These are phyloP conservation scores for Oxytropis ochrocephala DNA, from an alignment of 306 rosid genomes.

Conservation along the genomic window DNA sequence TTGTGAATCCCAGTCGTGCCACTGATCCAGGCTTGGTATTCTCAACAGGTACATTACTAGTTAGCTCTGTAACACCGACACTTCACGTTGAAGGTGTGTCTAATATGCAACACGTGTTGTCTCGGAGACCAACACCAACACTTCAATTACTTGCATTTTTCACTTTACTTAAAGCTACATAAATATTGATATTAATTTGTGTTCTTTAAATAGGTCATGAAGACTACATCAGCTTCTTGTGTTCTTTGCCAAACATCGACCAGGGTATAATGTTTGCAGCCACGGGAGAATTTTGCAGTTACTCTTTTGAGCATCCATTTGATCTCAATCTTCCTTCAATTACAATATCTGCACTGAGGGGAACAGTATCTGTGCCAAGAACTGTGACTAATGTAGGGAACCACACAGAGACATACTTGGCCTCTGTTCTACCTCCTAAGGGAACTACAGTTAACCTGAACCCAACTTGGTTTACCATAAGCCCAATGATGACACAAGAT, in stretches of 20 bases:
- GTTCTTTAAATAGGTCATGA: conserved; percentile 38
- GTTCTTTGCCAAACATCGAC: conserved; percentile 62
- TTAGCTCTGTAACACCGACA: no score
- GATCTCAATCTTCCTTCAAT: conserved; percentile 79
- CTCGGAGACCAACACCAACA: no score
- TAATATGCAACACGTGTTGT: no score
- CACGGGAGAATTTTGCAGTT: conserved; percentile 53
- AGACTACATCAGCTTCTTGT: conserved; percentile 69
- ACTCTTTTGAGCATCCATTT: conserved; percentile 50
- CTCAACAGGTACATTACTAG: conserved; percentile 40
- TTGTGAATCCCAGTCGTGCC: conserved; percentile 53
- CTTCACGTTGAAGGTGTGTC: no score
- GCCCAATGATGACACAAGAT: conserved; percentile 51
- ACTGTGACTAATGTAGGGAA: conserved; percentile 55
- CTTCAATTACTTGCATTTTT: no score
- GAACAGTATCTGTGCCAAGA: conserved; percentile 36
- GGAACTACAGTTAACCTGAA: conserved; percentile 46
- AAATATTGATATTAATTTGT: not conserved
- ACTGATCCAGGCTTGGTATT: conserved; percentile 72
- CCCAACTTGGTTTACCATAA: conserved; percentile 61
- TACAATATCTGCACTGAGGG: conserved; percentile 53
- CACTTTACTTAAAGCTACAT: not conserved
- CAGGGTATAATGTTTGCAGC: conserved; percentile 23
- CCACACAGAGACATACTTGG: conserved; percentile 58
- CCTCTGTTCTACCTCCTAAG: conserved; percentile 59